phyloP scores from a whole-genome alignment of 768 basidiomycete species.

The Gloeopeniophorella convolvens region DNA sequence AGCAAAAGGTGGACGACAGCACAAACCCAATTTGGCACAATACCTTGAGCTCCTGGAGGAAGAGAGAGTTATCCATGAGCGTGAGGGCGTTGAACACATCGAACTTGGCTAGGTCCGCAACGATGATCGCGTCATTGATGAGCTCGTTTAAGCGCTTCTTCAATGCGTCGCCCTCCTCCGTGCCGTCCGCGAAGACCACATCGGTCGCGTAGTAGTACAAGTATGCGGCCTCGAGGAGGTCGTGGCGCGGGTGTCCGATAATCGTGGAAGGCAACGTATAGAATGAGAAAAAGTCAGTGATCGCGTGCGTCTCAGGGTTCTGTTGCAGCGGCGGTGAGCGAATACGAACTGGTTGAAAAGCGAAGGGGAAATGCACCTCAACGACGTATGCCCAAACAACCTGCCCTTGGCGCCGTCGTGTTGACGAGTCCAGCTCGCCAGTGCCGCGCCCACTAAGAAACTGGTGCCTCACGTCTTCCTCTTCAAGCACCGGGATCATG shows the following conservation, averaged over 20 bases:
- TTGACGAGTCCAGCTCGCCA: conserved; percentile 40
- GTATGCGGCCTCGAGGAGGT: conserved; percentile 85
- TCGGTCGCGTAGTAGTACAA: conserved; percentile 93
- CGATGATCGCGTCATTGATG: conserved; percentile 70
- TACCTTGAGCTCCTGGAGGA: conserved; percentile 81
- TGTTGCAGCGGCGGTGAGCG: conserved; percentile 30
- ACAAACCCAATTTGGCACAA: conserved; percentile 27
- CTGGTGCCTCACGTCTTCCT: conserved; percentile 81
- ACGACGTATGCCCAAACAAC: conserved; percentile 97
- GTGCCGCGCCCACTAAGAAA: conserved; percentile 79
- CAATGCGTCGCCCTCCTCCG: conserved; percentile 55
- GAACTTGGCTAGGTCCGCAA: conserved; percentile 81
- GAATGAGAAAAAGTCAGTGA: conserved; percentile 97
- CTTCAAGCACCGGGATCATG: conserved; percentile 64
- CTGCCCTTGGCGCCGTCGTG: conserved; percentile 60
- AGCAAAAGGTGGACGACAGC: conserved; percentile 8
- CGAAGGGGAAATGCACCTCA: conserved; percentile 49
- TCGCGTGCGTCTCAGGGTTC: conserved; percentile 74
- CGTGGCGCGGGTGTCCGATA: conserved; percentile 67
- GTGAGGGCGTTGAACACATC: conserved; percentile 97
- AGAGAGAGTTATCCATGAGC: conserved; percentile 84
- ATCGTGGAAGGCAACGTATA: conserved; percentile 94
- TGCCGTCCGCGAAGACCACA: conserved; percentile 53
- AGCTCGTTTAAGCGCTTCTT: conserved; percentile 66
- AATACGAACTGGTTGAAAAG: too few relatives aligned